Evolutionary conservation across 495 filamentous ascomycete species (phyloP).

Genomic region (Aspergillus haitiensis): DNA sequence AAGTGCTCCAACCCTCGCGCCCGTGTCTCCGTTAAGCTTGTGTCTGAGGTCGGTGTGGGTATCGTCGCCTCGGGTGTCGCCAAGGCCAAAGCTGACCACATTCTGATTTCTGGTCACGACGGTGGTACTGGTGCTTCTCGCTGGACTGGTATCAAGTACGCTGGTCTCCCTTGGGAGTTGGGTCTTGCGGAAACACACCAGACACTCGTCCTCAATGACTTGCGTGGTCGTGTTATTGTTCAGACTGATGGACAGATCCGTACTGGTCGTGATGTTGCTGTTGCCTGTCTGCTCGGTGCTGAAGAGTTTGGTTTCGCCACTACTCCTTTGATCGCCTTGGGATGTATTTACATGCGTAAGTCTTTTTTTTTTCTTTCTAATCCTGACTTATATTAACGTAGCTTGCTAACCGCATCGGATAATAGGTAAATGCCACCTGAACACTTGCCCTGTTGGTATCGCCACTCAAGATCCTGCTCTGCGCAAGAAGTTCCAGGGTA

Average conservation of each 20-base stretch:
- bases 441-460: constrained; percentile 96
- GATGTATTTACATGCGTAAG: constrained; percentile 95
- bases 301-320: constrained; percentile 99
- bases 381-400: background rate
- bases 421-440: constrained; percentile 54
- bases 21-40: constrained; percentile 96
- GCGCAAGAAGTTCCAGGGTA: constrained; percentile 90
- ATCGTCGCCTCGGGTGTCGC: constrained; percentile 98
- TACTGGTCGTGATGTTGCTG: constrained; percentile 93
- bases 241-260: constrained; percentile 97
- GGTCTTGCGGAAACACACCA: constrained; percentile 98
- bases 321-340: constrained; percentile 93
- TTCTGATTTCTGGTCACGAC: constrained; percentile 96
- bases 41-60: constrained; percentile 97
- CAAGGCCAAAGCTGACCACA: constrained; percentile 97
- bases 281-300: constrained; percentile 93
- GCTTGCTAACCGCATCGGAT: constrained; percentile 15
- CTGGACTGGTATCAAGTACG: constrained; percentile 99
- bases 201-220: constrained; percentile 96
- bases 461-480: constrained; percentile 96
- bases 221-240: constrained; percentile 93
- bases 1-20: constrained; percentile 97
- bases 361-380: constrained; percentile 36
- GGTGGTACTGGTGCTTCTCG: constrained; percentile 96
- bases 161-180: constrained; percentile 96